phyloP scores from a whole-genome alignment of 1,284 basidiomycete genomes.

The Hypsizygus ulmarius region DNA sequence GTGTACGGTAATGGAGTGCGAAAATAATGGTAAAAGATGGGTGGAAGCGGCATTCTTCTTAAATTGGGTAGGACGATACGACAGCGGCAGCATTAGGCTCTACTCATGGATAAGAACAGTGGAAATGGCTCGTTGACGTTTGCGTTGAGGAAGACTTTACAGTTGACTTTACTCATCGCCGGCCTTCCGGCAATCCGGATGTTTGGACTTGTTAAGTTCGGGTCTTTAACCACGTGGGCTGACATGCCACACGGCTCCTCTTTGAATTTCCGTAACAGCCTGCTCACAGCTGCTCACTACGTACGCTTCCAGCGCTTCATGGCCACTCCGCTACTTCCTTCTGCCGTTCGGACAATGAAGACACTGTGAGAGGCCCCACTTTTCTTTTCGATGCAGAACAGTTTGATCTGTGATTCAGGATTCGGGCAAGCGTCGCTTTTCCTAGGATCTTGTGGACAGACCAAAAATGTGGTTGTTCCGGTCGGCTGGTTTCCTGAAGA shows the following conservation, averaged over 20 bases:
- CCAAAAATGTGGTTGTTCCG: not conserved
- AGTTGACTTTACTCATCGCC: no score
- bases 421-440: not conserved
- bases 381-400: constrained; percentile 6
- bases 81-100: no score
- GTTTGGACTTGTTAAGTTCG: no score
- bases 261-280: no score
- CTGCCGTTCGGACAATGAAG: not conserved
- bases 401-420: not conserved
- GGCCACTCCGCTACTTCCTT: not conserved
- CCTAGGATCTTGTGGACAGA: not conserved
- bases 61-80: no score
- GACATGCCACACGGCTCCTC: no score
- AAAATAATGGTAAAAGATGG: constrained; percentile 80
- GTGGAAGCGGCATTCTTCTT: constrained; percentile 46
- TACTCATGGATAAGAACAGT: no score
- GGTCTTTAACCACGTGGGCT: no score
- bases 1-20: constrained; percentile 68
- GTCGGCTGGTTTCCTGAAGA: constrained; percentile 1
- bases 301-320: not conserved
- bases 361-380: not conserved
- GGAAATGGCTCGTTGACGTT: no score
- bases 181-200: no score
- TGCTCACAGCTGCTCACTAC: not conserved
- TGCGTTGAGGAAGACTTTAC: no score